These are phyloP conservation scores for Lippia alba DNA, from an alignment of 305 asterid genomes.

Conservation along the genomic window DNA sequence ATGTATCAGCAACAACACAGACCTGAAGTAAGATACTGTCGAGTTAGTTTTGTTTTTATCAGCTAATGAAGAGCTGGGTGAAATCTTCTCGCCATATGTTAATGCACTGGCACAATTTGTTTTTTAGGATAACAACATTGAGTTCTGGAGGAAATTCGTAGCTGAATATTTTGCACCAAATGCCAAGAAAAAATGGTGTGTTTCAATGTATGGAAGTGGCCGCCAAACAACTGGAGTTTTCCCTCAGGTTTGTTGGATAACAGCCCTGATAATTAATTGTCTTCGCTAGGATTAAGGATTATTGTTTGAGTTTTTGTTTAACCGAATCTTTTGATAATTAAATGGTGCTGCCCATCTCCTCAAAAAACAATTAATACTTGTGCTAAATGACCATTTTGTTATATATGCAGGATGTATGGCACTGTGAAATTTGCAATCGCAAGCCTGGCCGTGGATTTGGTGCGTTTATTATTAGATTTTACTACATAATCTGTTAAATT, in stretches of 20 bases:
- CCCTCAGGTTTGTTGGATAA: conserved; percentile 63
- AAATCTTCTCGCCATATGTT: not conserved
- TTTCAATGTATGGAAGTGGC: conserved; percentile 78
- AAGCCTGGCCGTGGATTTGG: conserved; percentile 96
- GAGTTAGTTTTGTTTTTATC: conserved; percentile 4
- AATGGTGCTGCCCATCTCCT: conserved; percentile 25
- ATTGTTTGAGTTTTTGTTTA: conserved; percentile 11
- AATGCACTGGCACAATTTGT: conserved; percentile 21
- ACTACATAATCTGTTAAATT: conserved; percentile 17
- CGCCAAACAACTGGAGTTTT: conserved; percentile 80
- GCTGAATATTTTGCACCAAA: conserved; percentile 73
- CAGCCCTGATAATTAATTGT: conserved; percentile 22
- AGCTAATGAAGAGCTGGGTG: conserved; percentile 12
- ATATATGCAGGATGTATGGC: conserved; percentile 81
- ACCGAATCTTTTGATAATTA: conserved; percentile 16
- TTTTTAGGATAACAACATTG: conserved; percentile 74
- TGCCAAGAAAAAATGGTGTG: conserved; percentile 86
- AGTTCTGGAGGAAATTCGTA: conserved; percentile 81
- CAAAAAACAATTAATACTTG: not conserved
- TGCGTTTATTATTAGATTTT: conserved; percentile 39
- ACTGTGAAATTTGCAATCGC: conserved; percentile 79
- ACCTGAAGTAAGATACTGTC: conserved; percentile 58
- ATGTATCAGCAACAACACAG: conserved; percentile 81
- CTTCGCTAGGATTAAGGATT: conserved; percentile 13
- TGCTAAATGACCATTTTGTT: conserved; percentile 4